Percentiles rank a stretch among this genome's conserved stretches.
Evolutionary conservation across 169 alveolate species (phyloP).

Genomic region (Eimeria falciformis): DNA sequence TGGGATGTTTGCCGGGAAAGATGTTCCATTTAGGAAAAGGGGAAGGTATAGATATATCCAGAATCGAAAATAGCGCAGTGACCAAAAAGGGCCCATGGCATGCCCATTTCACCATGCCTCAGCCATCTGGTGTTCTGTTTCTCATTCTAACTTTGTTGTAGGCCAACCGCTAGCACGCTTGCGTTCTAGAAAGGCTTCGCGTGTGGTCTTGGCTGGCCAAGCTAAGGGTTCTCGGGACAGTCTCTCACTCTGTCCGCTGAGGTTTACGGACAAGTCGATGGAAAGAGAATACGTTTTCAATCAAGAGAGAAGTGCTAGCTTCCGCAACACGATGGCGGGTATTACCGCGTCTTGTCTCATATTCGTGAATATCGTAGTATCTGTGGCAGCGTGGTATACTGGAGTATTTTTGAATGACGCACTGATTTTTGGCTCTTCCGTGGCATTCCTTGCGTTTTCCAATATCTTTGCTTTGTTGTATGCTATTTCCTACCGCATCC

Average conservation of each 20-base stretch:
- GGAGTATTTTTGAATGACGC: not conserved
- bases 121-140: too few relatives aligned
- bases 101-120: too few relatives aligned
- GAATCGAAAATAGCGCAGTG: too few relatives aligned
- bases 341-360: not conserved
- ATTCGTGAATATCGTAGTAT: not conserved
- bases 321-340: conserved; percentile 39
- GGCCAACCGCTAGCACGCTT: too few relatives aligned
- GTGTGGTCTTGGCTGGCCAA: not conserved
- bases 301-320: conserved; percentile 1
- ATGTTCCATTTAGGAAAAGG: too few relatives aligned
- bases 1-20: too few relatives aligned
- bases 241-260: conserved; percentile 12
- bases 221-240: conserved; percentile 1
- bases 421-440: not conserved
- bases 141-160: not conserved
- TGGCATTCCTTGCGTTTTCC: not conserved
- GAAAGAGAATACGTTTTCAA: conserved; percentile 38
- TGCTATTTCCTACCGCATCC: conserved; percentile 4
- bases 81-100: too few relatives aligned
- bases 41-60: too few relatives aligned
- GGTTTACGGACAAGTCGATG: conserved; percentile 27
- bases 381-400: not conserved
- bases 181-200: not conserved
- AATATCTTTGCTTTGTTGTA: not conserved